A percentile compares a stretch with the other conserved stretches of the same genome.
Evolutionary conservation across 148 eudicot species (phyloP).

Genomic region (Amaranthus hypochondriacus): DNA sequence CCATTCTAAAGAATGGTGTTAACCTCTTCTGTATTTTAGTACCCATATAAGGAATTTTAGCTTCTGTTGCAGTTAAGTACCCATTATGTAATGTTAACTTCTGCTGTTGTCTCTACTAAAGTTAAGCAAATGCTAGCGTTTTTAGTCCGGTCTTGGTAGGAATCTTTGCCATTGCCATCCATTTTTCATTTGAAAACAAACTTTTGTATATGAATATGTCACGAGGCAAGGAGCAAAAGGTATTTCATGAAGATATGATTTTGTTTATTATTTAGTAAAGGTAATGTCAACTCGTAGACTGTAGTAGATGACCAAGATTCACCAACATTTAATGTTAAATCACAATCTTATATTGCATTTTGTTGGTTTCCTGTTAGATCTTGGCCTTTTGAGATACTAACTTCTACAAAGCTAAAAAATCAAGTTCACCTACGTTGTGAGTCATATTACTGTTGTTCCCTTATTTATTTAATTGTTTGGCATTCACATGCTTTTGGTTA

Average conservation of each 20-base stretch:
- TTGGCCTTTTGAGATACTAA: not conserved
- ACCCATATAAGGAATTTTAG: not conserved
- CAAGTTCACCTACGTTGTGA: not conserved
- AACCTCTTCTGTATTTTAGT: not conserved
- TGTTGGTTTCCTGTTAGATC: not conserved
- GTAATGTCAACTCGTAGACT: not conserved
- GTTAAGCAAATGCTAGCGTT: not conserved
- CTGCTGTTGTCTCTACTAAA: not conserved
- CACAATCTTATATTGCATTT: not conserved
- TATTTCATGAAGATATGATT: not conserved
- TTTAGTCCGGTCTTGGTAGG: not conserved
- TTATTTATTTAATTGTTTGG: not conserved
- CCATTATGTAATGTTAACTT: not conserved
- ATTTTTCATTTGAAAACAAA: not conserved
- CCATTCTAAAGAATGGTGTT: too few species aligned
- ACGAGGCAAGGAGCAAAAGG: not conserved
- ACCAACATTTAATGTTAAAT: not conserved
- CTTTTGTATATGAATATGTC: not conserved
- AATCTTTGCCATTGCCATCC: not conserved
- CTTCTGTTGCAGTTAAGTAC: not conserved
- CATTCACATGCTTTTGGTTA: not conserved
- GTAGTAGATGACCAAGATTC: constrained; percentile 10
- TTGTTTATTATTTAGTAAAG: not conserved
- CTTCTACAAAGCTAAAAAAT: not conserved
- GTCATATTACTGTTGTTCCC: not conserved